Percentiles rank a stretch among this genome's conserved stretches.
Evolutionary conservation across 2,329 filamentous ascomycete species (phyloP).

Genomic region (Lecanicillium sp.): DNA sequence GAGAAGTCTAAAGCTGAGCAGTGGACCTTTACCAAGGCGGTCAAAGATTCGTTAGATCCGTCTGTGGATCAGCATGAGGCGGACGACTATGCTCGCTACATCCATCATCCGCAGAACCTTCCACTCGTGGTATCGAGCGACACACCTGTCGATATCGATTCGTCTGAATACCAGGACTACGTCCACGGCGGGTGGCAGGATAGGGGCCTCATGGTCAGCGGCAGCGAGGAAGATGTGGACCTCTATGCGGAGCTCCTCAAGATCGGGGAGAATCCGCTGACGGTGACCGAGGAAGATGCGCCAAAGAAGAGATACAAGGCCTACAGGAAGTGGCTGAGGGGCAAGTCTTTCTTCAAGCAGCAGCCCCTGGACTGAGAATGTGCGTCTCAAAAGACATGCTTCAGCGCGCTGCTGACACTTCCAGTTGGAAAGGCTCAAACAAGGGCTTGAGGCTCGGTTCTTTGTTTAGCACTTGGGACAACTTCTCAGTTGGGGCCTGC

Average conservation of each 20-base stretch:
- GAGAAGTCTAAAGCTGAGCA: conserved; percentile 80
- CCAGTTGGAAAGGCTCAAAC: conserved; percentile 11
- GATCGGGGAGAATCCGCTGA: conserved; percentile 76
- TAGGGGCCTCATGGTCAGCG: conserved; percentile 48
- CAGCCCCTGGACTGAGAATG: conserved; percentile 52
- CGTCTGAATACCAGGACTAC: conserved; percentile 73
- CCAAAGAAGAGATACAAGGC: conserved; percentile 95
- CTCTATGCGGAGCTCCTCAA: conserved; percentile 73
- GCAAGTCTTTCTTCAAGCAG: conserved; percentile 96
- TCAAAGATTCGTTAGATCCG: conserved; percentile 80
- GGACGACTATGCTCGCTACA: conserved; percentile 82
- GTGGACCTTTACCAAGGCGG: conserved; percentile 82
- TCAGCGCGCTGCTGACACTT: not conserved
- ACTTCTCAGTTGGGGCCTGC: conserved; percentile 2
- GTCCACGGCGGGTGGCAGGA: conserved; percentile 62
- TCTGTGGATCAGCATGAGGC: conserved; percentile 70
- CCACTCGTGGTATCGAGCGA: conserved; percentile 73
- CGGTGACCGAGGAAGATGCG: conserved; percentile 79
- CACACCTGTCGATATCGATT: conserved; percentile 51
- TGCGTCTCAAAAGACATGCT: not conserved
- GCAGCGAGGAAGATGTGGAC: conserved; percentile 37
- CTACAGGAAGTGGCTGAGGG: conserved; percentile 88
- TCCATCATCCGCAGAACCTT: conserved; percentile 82
- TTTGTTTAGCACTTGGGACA: conserved; percentile 13
- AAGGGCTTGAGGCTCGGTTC: conserved; percentile 20